phyloP scores from a whole-genome alignment of 208 protist species.

The Acanthamoeba triangularis region DNA sequence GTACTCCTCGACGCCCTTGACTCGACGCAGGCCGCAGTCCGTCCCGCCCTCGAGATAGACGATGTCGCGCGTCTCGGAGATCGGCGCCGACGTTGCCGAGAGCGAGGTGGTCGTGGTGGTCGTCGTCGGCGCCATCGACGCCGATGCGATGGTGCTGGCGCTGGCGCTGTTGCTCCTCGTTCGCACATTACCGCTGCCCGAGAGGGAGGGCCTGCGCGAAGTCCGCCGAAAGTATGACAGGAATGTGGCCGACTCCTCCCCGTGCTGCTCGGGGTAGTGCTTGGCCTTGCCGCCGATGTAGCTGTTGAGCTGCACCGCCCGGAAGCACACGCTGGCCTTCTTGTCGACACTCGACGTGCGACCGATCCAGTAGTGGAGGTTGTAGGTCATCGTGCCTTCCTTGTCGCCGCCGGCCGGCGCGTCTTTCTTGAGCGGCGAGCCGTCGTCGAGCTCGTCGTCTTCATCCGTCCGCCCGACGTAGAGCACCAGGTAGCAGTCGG shows the following conservation, averaged over 20 bases:
- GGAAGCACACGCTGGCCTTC: conserved; percentile 53
- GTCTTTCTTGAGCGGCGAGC: neutral
- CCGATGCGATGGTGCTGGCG: neutral
- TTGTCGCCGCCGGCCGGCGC: neutral
- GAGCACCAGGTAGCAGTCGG: conserved; percentile 39
- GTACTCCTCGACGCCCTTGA: conserved; percentile 23
- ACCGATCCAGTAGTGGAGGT: conserved; percentile 65
- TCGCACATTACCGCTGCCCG: neutral
- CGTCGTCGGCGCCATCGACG: neutral
- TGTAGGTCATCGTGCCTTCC: neutral
- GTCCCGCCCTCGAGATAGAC: conserved; percentile 52
- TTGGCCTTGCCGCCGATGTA: conserved; percentile 70
- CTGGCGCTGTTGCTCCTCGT: neutral
- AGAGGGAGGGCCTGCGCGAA: neutral
- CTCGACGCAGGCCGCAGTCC: neutral
- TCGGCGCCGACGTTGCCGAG: neutral
- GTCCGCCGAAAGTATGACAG: neutral
- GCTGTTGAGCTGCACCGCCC: conserved; percentile 52
- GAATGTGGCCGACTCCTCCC: conserved; percentile 16
- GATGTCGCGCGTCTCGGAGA: neutral
- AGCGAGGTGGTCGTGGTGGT: neutral
- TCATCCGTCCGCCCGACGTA: neutral
- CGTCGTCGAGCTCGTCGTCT: neutral
- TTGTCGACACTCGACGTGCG: neutral
- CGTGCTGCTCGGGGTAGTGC: conserved; percentile 54